Conservation (phyloP, 495 filamentous ascomycete species). For the Hypoxylon crocopeplum region DNA sequence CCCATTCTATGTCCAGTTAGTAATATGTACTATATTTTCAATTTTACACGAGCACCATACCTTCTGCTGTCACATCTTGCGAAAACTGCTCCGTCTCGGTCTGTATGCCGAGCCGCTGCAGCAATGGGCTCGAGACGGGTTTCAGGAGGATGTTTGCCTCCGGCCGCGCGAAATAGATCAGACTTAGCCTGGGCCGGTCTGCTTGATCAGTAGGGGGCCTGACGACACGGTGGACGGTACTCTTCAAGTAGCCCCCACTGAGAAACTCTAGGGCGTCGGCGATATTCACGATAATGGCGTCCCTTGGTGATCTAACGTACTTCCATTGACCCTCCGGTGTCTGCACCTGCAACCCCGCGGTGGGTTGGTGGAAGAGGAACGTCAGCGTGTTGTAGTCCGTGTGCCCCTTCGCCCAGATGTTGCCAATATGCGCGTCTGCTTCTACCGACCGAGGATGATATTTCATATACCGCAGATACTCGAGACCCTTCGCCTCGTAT, state of each 20-base stretch:
- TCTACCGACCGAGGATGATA: conserved; percentile 54
- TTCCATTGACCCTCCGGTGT: conserved; percentile 48
- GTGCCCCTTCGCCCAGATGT: conserved; percentile 56
- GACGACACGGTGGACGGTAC: conserved; percentile 59
- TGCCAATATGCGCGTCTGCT: conserved; percentile 50
- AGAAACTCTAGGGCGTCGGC: conserved; percentile 56
- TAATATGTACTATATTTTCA: neutral
- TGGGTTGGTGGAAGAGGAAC: conserved; percentile 61
- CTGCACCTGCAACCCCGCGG: conserved; percentile 61
- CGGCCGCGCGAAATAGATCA: conserved; percentile 55
- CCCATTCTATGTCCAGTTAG: conserved; percentile 36
- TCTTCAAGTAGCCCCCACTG: conserved; percentile 59
- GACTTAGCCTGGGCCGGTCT: conserved; percentile 53
- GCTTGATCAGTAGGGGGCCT: conserved; percentile 56
- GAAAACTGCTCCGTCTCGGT: conserved; percentile 40
- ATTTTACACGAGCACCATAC: conserved; percentile 2
- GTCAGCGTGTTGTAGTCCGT: conserved; percentile 62
- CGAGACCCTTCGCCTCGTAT: conserved; percentile 54
- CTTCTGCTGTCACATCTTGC: conserved; percentile 42
- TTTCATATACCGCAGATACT: conserved; percentile 63
- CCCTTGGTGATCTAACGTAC: conserved; percentile 54
- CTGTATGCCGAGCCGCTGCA: conserved; percentile 55
- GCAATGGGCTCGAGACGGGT: conserved; percentile 52
- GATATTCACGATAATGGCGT: conserved; percentile 60
- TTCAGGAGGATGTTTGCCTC: conserved; percentile 52